Conservation (phyloP, 2,329 filamentous ascomycete species). For the Epichloe amarillans region DNA sequence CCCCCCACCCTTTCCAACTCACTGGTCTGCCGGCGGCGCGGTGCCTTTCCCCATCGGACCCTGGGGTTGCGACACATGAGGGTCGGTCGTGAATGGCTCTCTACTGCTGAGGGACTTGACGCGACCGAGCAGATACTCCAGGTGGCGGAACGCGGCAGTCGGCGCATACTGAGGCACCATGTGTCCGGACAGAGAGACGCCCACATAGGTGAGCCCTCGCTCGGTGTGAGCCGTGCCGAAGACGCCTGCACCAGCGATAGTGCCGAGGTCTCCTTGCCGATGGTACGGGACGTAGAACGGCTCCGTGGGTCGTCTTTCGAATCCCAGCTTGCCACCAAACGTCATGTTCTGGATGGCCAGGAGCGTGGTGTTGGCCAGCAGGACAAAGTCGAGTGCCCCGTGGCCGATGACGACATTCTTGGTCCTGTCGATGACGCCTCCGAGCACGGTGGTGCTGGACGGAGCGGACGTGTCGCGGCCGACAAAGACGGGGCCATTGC, state of each 20-base stretch:
- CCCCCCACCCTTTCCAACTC: no score
- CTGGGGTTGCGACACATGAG: background rate
- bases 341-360: constrained; percentile 70
- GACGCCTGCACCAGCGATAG: constrained; percentile 44
- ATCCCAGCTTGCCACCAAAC: constrained; percentile 57
- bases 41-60: background rate
- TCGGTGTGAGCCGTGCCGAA: constrained; percentile 60
- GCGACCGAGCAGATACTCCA: constrained; percentile 62
- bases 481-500: constrained; percentile 29
- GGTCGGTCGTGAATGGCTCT: constrained; percentile 2
- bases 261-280: constrained; percentile 1
- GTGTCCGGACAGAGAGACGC: constrained; percentile 50
- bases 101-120: constrained; percentile 36
- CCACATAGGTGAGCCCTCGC: constrained; percentile 58
- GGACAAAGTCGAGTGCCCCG: constrained; percentile 56
- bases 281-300: constrained; percentile 51
- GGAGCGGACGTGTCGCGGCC: constrained; percentile 13
- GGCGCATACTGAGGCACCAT: constrained; percentile 57
- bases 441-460: constrained; percentile 24
- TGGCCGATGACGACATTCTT: constrained; percentile 61
- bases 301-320: constrained; percentile 43
- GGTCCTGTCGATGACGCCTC: constrained; percentile 57
- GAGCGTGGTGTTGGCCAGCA: constrained; percentile 55
- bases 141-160: constrained; percentile 51
- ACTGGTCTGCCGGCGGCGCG: background rate